phyloP scores from a whole-genome alignment of 805 yeast genomes.

The Komagataella kurtzmanii region DNA sequence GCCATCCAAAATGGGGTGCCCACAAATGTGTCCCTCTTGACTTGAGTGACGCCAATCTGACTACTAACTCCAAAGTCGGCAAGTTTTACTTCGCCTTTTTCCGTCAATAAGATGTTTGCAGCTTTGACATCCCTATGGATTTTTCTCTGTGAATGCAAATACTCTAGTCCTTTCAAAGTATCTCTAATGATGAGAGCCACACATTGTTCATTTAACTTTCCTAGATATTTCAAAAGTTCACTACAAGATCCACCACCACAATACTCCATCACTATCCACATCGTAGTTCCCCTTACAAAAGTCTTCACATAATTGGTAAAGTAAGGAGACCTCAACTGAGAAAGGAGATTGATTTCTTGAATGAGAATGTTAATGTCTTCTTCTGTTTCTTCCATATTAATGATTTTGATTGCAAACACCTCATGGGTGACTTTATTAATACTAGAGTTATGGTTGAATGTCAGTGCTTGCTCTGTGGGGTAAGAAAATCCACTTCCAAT shows the following conservation, averaged over 20 bases:
- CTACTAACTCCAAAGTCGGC: conserved; percentile 95
- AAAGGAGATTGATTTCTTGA: conserved; percentile 68
- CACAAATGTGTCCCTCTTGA: conserved; percentile 62
- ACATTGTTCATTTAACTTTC: conserved; percentile 40
- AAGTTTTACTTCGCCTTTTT: conserved; percentile 56
- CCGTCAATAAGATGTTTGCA: conserved; percentile 73
- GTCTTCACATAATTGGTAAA: conserved; percentile 61
- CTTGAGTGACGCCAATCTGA: conserved; percentile 44
- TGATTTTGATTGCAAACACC: conserved; percentile 74
- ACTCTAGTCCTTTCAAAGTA: conserved; percentile 56
- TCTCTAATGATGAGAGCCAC: conserved; percentile 52
- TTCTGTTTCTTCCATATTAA: conserved; percentile 65
- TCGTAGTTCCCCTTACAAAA: conserved; percentile 43
- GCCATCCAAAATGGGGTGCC: conserved; percentile 99
- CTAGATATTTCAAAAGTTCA: conserved; percentile 49
- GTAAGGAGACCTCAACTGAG: conserved; percentile 48
- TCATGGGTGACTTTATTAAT: conserved; percentile 19
- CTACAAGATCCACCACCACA: conserved; percentile 93
- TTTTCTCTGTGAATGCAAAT: conserved; percentile 60
- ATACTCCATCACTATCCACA: conserved; percentile 91
- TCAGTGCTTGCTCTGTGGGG: background rate
- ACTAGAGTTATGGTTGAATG: conserved; percentile 5
- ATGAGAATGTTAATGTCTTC: conserved; percentile 63
- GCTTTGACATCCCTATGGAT: conserved; percentile 88
- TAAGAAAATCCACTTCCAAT: background rate